Base-by-base conservation (phyloP, 805 yeast species). In the Monosporozyma solicola region DNA sequence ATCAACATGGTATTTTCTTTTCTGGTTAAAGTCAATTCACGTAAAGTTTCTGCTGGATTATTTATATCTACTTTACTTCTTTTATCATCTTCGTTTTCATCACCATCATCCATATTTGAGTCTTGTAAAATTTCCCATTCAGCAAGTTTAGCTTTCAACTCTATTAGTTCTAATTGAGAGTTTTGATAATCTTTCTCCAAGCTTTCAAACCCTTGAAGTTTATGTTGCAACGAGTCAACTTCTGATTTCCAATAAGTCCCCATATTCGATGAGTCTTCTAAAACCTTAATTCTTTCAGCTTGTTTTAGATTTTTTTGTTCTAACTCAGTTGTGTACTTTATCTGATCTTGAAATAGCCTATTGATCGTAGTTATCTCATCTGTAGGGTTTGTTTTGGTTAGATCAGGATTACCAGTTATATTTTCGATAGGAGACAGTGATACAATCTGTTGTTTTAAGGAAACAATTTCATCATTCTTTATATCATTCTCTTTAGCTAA, bases 251-350 rank as follows among this genome's bases (percentile, higher is more conserved):
- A 61, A 49, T 64, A 65, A 11, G 54, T 45, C 9, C 53, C 56
- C 1, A 65, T 59, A 9, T 66, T 67, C 20, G 51, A 59, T 2
- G 55, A 16, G 24, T 59, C 55, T 29, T 78, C 78, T 25, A 80
- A 68, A 9, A 72, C 69, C 55, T 75, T 75, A 53, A 84, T 73
- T 41, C 80, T 76, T 54, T 74, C 77, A 24, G 80, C 69, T 61
- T 84, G 81, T 7, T 74, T 69, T 50, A 81, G 69, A 55, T 80
- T 78, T 55, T 78, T 76, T 5, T 73, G 71, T 55, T 84, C 88
- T 54, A 77, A 60, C 44, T 72, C 74, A 58, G 74, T 68, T 46
- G 78, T 65, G 56, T 77, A 73, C 27, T 70, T 64, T 41, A 78
- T 59, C 59, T 80, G 83, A 29, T 73, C 74, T 22, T 65, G 59